These are phyloP conservation scores for Paraconiothyrium brasiliense DNA, from an alignment of 2,329 filamentous ascomycete genomes.

Conservation along the genomic window DNA sequence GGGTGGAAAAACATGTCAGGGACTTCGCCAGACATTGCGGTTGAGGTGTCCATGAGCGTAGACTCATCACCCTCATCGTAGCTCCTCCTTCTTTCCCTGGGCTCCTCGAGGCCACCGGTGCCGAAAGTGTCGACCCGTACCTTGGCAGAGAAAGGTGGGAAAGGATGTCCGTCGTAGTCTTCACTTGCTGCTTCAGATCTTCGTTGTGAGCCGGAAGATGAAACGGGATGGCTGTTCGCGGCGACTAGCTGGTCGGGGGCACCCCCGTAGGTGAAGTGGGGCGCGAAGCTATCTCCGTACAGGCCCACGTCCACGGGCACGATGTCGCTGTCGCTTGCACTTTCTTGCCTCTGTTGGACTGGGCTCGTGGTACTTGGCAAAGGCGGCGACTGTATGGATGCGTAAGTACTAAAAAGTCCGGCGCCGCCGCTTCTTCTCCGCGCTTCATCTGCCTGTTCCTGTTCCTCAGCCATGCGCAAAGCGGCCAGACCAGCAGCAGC, in stretches of 20 bases:
- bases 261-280: constrained; percentile 68
- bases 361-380: constrained; percentile 42
- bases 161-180: constrained; percentile 63
- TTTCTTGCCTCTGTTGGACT: constrained; percentile 28
- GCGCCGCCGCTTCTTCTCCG: constrained; percentile 68
- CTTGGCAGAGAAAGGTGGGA: constrained; percentile 64
- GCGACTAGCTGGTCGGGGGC: constrained; percentile 55
- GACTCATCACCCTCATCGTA: constrained; percentile 93
- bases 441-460: constrained; percentile 69
- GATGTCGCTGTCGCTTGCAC: constrained; percentile 73
- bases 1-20: constrained; percentile 96
- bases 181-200: constrained; percentile 55
- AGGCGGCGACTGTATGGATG: constrained; percentile 53
- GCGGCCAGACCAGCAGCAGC: constrained; percentile 84
- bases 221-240: constrained; percentile 51
- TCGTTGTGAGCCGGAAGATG: constrained; percentile 57
- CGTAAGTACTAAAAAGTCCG: constrained; percentile 62
- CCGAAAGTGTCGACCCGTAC: constrained; percentile 86
- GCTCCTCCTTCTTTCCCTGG: constrained; percentile 76
- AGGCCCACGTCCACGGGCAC: constrained; percentile 76
- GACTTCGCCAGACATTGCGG: constrained; percentile 65
- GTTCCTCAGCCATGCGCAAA: constrained; percentile 82
- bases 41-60: constrained; percentile 53
- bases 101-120: constrained; percentile 87
- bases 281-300: constrained; percentile 76